Conservation (phyloP, 148 eudicot species). For the Nepenthes mirabilis region DNA sequence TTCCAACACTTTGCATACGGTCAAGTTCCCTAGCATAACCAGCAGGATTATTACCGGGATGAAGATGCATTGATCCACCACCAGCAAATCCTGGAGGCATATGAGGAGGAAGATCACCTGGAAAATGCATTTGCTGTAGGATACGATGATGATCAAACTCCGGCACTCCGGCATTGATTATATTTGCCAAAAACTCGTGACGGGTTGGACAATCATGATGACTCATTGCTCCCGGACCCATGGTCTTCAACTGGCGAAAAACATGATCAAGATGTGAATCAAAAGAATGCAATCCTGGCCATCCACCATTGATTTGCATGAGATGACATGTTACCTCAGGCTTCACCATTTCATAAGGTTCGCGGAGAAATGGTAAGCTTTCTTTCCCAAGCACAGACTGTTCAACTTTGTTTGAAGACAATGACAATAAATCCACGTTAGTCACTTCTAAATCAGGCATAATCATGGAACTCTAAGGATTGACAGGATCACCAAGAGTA, state of each 20-base stretch:
- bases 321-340: conserved; percentile 39
- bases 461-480: conserved; percentile 19
- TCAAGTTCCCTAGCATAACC: conserved; percentile 40
- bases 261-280: conserved; percentile 43
- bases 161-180: conserved; percentile 30
- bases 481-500: conserved; percentile 28
- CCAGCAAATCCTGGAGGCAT: conserved; percentile 36
- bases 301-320: conserved; percentile 42
- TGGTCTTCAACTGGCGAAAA: conserved; percentile 49
- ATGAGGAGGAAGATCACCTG: conserved; percentile 40
- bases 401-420: conserved; percentile 29
- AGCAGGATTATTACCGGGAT: conserved; percentile 30
- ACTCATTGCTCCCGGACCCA: conserved; percentile 39
- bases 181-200: conserved; percentile 46
- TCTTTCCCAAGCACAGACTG: conserved; percentile 18
- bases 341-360: conserved; percentile 32
- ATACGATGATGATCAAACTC: conserved; percentile 51
- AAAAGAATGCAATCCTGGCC: conserved; percentile 41
- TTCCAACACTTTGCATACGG: conserved; percentile 34
- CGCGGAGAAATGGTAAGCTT: conserved; percentile 31
- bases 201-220: conserved; percentile 33
- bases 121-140: conserved; percentile 61
- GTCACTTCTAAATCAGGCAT: conserved; percentile 12
- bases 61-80: conserved; percentile 34
- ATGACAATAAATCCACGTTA: conserved; percentile 20